These are phyloP conservation scores for Irpex sp. DNA, from an alignment of 1,284 basidiomycete species.

Conservation along the genomic window DNA sequence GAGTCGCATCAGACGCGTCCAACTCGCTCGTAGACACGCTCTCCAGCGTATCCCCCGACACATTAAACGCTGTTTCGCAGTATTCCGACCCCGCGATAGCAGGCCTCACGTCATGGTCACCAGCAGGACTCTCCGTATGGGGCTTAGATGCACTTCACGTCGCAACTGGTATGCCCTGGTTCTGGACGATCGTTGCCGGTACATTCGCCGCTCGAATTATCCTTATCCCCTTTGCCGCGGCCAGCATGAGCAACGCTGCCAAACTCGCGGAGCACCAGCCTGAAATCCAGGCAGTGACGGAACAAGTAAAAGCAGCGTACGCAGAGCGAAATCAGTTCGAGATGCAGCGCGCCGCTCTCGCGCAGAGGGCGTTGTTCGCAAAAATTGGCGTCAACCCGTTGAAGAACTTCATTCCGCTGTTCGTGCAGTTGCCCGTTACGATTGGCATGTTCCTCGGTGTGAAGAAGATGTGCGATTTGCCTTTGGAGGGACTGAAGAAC, in stretches of 20 bases:
- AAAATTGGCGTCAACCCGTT: slow-evolving; percentile 69
- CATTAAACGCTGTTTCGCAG: slow-evolving; percentile 31
- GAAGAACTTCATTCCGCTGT: slow-evolving; percentile 54
- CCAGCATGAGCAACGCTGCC: slow-evolving; percentile 63
- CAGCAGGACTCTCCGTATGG: slow-evolving; percentile 35
- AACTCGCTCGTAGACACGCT: background rate
- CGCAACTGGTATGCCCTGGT: slow-evolving; percentile 79
- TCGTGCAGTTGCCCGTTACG: slow-evolving; percentile 79
- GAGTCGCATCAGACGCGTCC: slow-evolving; percentile 7
- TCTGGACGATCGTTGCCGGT: slow-evolving; percentile 76
- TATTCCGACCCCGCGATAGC: slow-evolving; percentile 79
- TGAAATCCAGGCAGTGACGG: slow-evolving; percentile 54
- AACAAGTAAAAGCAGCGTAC: slow-evolving; percentile 38
- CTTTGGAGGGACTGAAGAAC: slow-evolving; percentile 69
- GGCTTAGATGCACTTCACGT: slow-evolving; percentile 74
- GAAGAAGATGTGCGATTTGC: slow-evolving; percentile 67
- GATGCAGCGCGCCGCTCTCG: slow-evolving; percentile 50
- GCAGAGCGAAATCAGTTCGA: slow-evolving; percentile 46
- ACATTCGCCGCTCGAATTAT: slow-evolving; percentile 67
- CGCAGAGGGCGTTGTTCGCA: slow-evolving; percentile 63
- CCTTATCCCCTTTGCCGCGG: slow-evolving; percentile 71
- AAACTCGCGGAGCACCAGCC: slow-evolving; percentile 66
- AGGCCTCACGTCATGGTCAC: slow-evolving; percentile 67
- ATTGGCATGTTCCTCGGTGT: slow-evolving; percentile 87
- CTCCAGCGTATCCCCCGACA: slow-evolving; percentile 1